A percentile compares a stretch with the other conserved stretches of the same genome.
These are phyloP conservation scores for Populus trichocarpa DNA, from an alignment of 441 rosid species.

Conservation along the genomic window DNA sequence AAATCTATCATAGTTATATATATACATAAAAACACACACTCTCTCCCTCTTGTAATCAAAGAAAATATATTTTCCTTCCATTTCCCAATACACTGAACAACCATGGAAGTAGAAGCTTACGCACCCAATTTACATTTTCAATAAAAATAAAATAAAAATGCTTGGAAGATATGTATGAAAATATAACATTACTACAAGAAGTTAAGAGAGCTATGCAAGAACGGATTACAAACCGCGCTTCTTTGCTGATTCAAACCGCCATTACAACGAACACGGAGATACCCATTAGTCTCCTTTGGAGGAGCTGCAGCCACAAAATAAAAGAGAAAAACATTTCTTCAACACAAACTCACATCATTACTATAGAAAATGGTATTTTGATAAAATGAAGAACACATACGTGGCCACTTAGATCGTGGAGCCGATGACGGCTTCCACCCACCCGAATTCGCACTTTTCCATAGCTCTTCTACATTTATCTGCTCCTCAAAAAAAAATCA, in stretches of 20 bases:
- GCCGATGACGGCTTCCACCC: constrained; percentile 98
- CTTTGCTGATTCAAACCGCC: constrained; percentile 99
- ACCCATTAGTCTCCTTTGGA: constrained; percentile 72
- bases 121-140: neutral
- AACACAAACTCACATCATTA: neutral
- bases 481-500: constrained; percentile 27
- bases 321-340: constrained; percentile 7
- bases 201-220: too few relatives aligned
- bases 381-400: constrained; percentile 35
- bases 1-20: too few relatives aligned
- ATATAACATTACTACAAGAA: too few relatives aligned
- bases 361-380: neutral
- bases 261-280: constrained; percentile 94
- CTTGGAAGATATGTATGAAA: neutral
- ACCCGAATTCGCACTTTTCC: constrained; percentile 84
- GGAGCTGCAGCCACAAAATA: constrained; percentile 58
- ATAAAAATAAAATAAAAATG: neutral
- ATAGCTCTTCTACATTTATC: constrained; percentile 76
- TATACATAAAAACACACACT: too few relatives aligned
- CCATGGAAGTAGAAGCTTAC: neutral
- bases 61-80: neutral
- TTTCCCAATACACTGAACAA: neutral
- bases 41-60: too few relatives aligned
- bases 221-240: constrained; percentile 66
- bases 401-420: constrained; percentile 91